These are phyloP conservation scores for Ustilago lituana DNA, from an alignment of 1,284 basidiomycete species.

Conservation along the genomic window DNA sequence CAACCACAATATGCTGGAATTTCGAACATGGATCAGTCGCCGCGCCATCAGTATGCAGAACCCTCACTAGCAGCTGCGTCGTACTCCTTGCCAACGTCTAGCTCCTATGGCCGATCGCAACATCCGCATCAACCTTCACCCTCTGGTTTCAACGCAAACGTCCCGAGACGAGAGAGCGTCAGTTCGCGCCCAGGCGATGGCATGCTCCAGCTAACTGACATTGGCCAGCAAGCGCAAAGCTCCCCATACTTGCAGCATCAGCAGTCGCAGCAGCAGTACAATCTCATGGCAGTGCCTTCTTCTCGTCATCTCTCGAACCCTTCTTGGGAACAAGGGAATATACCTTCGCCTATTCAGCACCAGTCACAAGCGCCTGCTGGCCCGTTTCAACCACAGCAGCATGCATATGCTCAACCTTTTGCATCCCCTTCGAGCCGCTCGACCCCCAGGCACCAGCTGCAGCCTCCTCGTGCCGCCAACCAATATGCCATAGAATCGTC, in stretches of 20 bases:
- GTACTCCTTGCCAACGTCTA: background rate
- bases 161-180: constrained; percentile 1
- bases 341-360: constrained; percentile 6
- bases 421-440: constrained; percentile 8
- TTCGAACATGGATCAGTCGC: constrained; percentile 1
- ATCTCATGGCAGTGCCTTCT: too few species aligned
- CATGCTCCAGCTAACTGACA: constrained; percentile 1
- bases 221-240: background rate
- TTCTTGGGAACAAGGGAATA: constrained; percentile 4
- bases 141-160: background rate
- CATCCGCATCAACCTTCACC: constrained; percentile 8
- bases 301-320: too few species aligned
- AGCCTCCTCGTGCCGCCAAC: constrained; percentile 6
- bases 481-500: constrained; percentile 22
- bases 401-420: constrained; percentile 6
- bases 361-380: constrained; percentile 6
- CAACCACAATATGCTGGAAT: constrained; percentile 6
- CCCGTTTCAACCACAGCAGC: constrained; percentile 14
- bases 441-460: constrained; percentile 14
- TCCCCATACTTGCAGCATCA: constrained; percentile 6
- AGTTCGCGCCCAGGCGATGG: background rate
- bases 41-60: constrained; percentile 6
- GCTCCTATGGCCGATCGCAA: background rate
- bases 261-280: constrained; percentile 11
- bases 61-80: too few species aligned